Percentiles rank a stretch among this genome's conserved stretches.
Conservation (phyloP, 1,139 yeast genomes). For the Hyphopichia khmerensis region DNA sequence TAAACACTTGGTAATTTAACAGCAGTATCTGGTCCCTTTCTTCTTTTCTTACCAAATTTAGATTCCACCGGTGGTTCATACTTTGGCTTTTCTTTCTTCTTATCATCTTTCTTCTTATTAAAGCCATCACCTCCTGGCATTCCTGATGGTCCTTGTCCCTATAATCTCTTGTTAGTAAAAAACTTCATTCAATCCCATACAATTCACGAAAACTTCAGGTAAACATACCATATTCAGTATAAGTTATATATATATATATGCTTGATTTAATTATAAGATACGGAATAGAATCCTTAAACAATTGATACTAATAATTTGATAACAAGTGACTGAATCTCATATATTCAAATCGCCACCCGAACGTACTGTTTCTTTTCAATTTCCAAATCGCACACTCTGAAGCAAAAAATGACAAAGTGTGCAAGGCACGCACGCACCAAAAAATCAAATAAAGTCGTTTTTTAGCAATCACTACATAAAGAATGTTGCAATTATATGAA, state of each 20-base stretch:
- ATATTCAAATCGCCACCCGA: constrained; percentile 1
- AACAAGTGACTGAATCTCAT: too few relatives aligned
- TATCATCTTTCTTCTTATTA: constrained; percentile 72
- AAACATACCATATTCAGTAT: not conserved
- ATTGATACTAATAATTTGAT: too few relatives aligned
- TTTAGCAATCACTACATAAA: not conserved
- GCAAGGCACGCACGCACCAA: not conserved
- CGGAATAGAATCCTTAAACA: too few relatives aligned
- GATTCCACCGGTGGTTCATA: constrained; percentile 99
- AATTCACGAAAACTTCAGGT: too few relatives aligned
- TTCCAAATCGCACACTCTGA: not conserved
- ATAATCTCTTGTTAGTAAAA: not conserved
- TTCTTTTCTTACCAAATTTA: constrained; percentile 83
- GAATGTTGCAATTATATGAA: too few relatives aligned
- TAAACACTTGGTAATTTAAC: constrained; percentile 85
- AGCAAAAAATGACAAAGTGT: not conserved
- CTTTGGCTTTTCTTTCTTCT: constrained; percentile 84
- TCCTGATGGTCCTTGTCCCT: constrained; percentile 86
- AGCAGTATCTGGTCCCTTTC: constrained; percentile 88
- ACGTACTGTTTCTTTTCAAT: not conserved
- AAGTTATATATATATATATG: not conserved
- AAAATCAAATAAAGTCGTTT: too few relatives aligned
- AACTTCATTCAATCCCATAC: too few relatives aligned
- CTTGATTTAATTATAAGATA: not conserved
- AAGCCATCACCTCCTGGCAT: constrained; percentile 56